Evolutionary conservation across 768 basidiomycete genomes (phyloP).

Genomic region (Lentinula sp.): DNA sequence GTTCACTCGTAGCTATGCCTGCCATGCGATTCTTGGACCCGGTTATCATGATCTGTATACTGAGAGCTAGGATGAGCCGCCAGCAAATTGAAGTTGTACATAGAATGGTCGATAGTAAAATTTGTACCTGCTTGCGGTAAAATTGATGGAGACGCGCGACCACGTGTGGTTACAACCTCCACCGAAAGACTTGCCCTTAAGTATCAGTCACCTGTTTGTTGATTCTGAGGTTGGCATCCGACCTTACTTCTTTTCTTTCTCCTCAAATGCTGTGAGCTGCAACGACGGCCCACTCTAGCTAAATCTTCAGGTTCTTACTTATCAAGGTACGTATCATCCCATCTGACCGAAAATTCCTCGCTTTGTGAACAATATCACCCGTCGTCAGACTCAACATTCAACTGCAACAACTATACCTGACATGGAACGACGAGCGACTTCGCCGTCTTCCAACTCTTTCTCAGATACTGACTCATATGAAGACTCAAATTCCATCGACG

Average conservation of each 20-base stretch:
- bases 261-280: not conserved
- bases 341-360: not conserved
- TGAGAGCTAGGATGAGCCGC: too few relatives aligned
- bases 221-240: not conserved
- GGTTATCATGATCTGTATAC: too few relatives aligned
- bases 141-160: not conserved
- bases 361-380: not conserved
- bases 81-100: too few relatives aligned
- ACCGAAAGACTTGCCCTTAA: not conserved
- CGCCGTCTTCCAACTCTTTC: constrained; percentile 25
- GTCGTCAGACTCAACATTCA: not conserved
- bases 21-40: too few relatives aligned
- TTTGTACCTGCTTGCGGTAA: too few relatives aligned
- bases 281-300: not conserved
- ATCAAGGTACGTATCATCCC: not conserved
- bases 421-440: constrained; percentile 1
- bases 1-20: too few relatives aligned
- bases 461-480: constrained; percentile 55
- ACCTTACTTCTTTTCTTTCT: not conserved
- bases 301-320: not conserved
- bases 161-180: not conserved
- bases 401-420: not conserved
- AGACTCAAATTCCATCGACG: constrained; percentile 43
- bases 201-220: constrained; percentile 3
- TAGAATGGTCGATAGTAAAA: too few relatives aligned